These are phyloP conservation scores for Penicillium sp. DNA, from an alignment of 2,329 filamentous ascomycete species.

Conservation along the genomic window DNA sequence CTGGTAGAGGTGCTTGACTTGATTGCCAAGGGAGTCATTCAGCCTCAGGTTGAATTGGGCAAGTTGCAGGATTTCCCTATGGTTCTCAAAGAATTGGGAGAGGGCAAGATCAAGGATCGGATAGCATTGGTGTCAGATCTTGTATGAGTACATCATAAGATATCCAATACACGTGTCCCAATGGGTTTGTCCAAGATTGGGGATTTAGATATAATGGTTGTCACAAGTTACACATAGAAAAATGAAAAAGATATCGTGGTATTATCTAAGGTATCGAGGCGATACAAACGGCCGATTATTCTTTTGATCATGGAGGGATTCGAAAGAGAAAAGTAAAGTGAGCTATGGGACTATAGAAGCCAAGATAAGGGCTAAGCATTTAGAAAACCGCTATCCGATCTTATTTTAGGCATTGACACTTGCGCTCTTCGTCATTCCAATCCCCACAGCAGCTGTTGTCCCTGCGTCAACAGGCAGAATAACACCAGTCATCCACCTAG, in stretches of 20 bases:
- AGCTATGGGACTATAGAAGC: background rate
- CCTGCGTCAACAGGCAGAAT: constrained; percentile 51
- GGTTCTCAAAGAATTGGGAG: constrained; percentile 34
- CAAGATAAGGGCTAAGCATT: background rate
- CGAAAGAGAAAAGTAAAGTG: too few species aligned
- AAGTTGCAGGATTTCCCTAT: constrained; percentile 34
- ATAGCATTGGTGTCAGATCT: constrained; percentile 11
- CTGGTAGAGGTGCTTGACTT: constrained; percentile 29
- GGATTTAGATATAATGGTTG: too few species aligned
- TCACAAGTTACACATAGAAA: too few species aligned
- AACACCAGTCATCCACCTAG: constrained; percentile 52
- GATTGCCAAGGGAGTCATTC: constrained; percentile 24
- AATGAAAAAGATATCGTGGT: too few species aligned
- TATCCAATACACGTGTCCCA: too few species aligned
- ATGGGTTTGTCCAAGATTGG: too few species aligned
- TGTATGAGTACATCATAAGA: background rate
- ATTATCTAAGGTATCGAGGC: too few species aligned
- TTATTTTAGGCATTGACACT: constrained; percentile 32
- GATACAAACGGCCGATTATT: too few species aligned
- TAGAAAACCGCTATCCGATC: background rate
- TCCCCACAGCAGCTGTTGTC: constrained; percentile 42
- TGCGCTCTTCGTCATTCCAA: constrained; percentile 40
- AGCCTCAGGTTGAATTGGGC: constrained; percentile 35
- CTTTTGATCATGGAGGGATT: background rate
- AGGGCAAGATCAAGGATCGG: constrained; percentile 34